Evolutionary conservation across 495 filamentous ascomycete genomes (phyloP), one percentile per base, ranked within the genome.

Genomic region (Immersiella caudata): DNA sequence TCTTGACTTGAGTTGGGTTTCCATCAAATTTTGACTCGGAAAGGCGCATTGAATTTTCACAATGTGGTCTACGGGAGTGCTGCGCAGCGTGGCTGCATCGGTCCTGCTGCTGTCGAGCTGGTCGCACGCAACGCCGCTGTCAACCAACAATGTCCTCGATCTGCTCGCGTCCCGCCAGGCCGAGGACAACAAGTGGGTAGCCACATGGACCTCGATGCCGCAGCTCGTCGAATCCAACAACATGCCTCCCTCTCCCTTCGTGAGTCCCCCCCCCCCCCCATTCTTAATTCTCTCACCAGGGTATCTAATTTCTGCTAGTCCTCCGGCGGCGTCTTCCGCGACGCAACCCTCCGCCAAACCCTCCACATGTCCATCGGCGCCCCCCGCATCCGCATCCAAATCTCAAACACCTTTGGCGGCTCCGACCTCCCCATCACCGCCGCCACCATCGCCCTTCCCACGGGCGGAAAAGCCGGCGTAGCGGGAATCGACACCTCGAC

Each of bases 331-430:
- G 72, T 73, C 22, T 74, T 80, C 67, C 73, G 75, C 33, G 87
- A 89, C 64, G 82, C 86, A 20, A 91, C 90, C 1, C 79, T 91
- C 61, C 87, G 90, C 11, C 89, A 91, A 73, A 92, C 89, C 0
- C 70, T 91, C 2, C 84, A 87, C 58, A 71, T 89, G 33, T 85
- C 86, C 2, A 78, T 90, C 22, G 82, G 80, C 4, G 79, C 83
- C 7, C 72, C 82, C 24, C 81, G 82, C 22, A 79, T 91, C 61
- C 86, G 89, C 20, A 73, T 93, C 29, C 85, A 86, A 57, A 80
- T 92, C 52, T 89, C 86, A 62, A 93, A 93, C 76, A 84, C 85
- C 2, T 91, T 92, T 62, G 89, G 89, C 11, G 72, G 78, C 9
- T 86, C 79, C 59, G 82, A 87, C 72, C 76, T 92, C 2, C 82